A percentile compares a stretch with the other conserved stretches of the same genome.
Evolutionary conservation across 108 stramenopile species (phyloP).

Genomic region (Licmophora abbreviata): DNA sequence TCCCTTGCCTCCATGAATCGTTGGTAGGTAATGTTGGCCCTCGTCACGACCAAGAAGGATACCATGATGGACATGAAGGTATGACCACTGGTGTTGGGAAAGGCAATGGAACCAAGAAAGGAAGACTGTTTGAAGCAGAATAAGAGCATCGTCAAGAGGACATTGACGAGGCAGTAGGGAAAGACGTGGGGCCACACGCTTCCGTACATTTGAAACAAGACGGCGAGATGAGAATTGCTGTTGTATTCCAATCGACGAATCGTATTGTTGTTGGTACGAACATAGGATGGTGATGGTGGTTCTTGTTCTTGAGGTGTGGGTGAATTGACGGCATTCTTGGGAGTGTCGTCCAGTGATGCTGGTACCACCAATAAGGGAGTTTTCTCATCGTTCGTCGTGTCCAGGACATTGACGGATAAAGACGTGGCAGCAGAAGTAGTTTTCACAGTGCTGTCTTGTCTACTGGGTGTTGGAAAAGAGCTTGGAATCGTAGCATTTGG

Average conservation of each 20-base stretch:
- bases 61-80: conserved; percentile 19
- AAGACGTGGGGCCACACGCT: conserved; percentile 14
- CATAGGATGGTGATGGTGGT: no score
- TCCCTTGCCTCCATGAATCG: conserved; percentile 17
- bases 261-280: no score
- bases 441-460: no score
- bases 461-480: no score
- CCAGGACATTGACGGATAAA: no score
- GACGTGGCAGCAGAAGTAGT: no score
- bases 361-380: no score
- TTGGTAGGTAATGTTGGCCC: conserved; percentile 13
- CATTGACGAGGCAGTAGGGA: conserved; percentile 14
- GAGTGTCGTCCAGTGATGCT: no score
- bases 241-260: not conserved
- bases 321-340: no score
- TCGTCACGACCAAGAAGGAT: conserved; percentile 18
- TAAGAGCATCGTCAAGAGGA: conserved; percentile 7
- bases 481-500: no score
- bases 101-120: conserved; percentile 10
- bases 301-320: no score
- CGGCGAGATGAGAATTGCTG: conserved; percentile 7
- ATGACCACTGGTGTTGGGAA: conserved; percentile 21
- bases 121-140: conserved; percentile 7
- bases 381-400: no score
- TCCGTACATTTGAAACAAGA: conserved; percentile 28